Conservation (phyloP, 1,139 yeast genomes). For the Kluyveromyces sp. region DNA sequence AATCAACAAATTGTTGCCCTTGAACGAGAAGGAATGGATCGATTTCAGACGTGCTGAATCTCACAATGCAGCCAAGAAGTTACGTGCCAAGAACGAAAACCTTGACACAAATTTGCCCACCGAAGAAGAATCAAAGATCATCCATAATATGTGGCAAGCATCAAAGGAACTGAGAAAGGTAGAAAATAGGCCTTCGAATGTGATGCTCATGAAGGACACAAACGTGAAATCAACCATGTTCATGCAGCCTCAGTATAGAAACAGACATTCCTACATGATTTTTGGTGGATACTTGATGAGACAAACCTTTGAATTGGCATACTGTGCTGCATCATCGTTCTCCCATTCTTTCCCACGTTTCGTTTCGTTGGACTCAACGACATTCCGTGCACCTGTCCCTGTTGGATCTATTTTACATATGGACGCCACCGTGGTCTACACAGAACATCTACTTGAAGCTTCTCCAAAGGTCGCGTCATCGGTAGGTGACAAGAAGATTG, state of each 20-base stretch:
- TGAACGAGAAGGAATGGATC: conserved; percentile 65
- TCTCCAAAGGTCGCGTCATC: conserved; percentile 14
- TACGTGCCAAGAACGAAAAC: conserved; percentile 58
- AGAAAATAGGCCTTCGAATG: conserved; percentile 38
- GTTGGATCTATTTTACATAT: conserved; percentile 83
- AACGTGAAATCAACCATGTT: conserved; percentile 64
- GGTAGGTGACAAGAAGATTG: conserved; percentile 23
- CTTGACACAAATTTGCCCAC: conserved; percentile 64
- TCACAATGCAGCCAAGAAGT: conserved; percentile 76
- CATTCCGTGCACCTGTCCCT: conserved; percentile 90
- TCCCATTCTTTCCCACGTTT: conserved; percentile 79
- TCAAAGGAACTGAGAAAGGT: conserved; percentile 39
- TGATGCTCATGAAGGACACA: conserved; percentile 66
- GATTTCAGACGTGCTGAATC: conserved; percentile 87
- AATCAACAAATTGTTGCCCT: conserved; percentile 70
- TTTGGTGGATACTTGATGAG: conserved; percentile 90
- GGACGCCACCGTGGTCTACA: conserved; percentile 76
- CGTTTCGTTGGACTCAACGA: conserved; percentile 82
- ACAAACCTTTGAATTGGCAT: conserved; percentile 88
- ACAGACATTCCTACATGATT: conserved; percentile 88
- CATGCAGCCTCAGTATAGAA: conserved; percentile 95
- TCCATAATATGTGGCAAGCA: conserved; percentile 71
- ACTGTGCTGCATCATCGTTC: conserved; percentile 86
- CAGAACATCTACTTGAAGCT: conserved; percentile 59
- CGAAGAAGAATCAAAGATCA: conserved; percentile 58